phyloP scores from a whole-genome alignment of 108 stramenopile genomes.

The Skeletonema costatum region DNA sequence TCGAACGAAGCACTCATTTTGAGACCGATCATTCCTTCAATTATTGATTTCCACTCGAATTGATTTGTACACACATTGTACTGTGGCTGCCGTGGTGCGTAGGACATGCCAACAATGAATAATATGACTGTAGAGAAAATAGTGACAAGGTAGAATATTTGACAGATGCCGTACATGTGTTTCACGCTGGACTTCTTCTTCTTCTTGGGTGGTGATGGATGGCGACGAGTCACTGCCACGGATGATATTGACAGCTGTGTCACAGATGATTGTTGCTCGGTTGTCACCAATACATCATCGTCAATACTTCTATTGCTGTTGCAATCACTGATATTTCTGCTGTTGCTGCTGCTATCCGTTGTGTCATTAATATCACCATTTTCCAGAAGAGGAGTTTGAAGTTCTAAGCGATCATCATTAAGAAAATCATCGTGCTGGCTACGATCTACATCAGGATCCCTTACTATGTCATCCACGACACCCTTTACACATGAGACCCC shows the following conservation, averaged over 20 bases:
- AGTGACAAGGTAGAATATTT: slow-evolving; percentile 51
- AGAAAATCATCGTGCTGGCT: not conserved
- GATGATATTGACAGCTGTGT: slow-evolving; percentile 20
- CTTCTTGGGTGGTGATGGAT: not conserved
- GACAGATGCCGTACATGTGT: slow-evolving; percentile 47
- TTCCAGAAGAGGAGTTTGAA: slow-evolving; percentile 37
- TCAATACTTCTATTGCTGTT: not conserved
- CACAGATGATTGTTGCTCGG: slow-evolving; percentile 12
- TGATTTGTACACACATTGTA: slow-evolving; percentile 86
- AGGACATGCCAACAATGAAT: slow-evolving; percentile 43
- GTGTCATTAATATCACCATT: slow-evolving; percentile 23
- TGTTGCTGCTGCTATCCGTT: slow-evolving; percentile 1
- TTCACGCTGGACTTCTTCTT: not conserved
- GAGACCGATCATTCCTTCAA: slow-evolving; percentile 68
- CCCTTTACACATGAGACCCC: slow-evolving; percentile 49
- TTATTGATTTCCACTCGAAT: slow-evolving; percentile 77
- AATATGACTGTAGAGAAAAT: slow-evolving; percentile 42
- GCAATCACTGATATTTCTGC: slow-evolving; percentile 3
- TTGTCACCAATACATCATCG: not conserved
- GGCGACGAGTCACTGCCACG: slow-evolving; percentile 15
- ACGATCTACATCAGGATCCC: not conserved
- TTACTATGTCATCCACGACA: slow-evolving; percentile 68
- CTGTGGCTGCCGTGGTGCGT: slow-evolving; percentile 70
- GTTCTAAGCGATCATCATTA: slow-evolving; percentile 22
- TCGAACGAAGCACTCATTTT: slow-evolving; percentile 81